These are phyloP conservation scores for Globisporangium heterothallicum DNA, from an alignment of 352 stramenopile species.

Conservation along the genomic window DNA sequence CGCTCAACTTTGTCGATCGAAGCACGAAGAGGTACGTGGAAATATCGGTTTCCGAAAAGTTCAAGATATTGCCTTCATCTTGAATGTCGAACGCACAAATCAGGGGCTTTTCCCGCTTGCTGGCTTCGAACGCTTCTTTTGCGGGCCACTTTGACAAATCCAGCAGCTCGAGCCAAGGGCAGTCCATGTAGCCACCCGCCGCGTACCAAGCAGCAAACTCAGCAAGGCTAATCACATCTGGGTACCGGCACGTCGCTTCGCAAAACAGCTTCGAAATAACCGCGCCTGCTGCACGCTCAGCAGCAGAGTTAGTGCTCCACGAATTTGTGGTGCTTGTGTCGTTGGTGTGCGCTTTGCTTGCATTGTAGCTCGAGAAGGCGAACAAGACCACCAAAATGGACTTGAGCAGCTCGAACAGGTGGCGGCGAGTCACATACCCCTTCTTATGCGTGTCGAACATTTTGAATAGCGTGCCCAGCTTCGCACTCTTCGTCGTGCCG, in stretches of 20 bases:
- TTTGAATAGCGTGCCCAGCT: constrained; percentile 87
- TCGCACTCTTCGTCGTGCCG: constrained; percentile 92
- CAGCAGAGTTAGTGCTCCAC: constrained; percentile 73
- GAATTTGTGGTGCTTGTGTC: constrained; percentile 51
- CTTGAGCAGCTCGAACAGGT: constrained; percentile 81
- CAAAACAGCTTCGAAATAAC: constrained; percentile 89
- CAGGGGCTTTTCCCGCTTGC: constrained; percentile 75
- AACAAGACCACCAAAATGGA: constrained; percentile 79
- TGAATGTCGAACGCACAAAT: constrained; percentile 85
- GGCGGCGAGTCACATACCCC: constrained; percentile 58
- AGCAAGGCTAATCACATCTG: constrained; percentile 86
- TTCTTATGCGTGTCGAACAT: constrained; percentile 63
- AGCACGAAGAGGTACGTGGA: constrained; percentile 83
- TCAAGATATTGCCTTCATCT: constrained; percentile 78
- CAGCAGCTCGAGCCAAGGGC: constrained; percentile 94
- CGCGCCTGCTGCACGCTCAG: constrained; percentile 83
- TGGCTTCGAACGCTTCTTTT: constrained; percentile 84
- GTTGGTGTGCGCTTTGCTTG: constrained; percentile 52
- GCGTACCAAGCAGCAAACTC: constrained; percentile 98
- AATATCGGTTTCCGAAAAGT: constrained; percentile 83
- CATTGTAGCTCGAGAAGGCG: constrained; percentile 77
- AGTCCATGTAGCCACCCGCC: constrained; percentile 90
- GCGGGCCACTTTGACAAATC: constrained; percentile 94
- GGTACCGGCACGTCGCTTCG: constrained; percentile 52
- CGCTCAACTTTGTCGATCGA: constrained; percentile 66